phyloP scores from a whole-genome alignment of 139 green algal genomes.

The Chlorella sorokiniana region DNA sequence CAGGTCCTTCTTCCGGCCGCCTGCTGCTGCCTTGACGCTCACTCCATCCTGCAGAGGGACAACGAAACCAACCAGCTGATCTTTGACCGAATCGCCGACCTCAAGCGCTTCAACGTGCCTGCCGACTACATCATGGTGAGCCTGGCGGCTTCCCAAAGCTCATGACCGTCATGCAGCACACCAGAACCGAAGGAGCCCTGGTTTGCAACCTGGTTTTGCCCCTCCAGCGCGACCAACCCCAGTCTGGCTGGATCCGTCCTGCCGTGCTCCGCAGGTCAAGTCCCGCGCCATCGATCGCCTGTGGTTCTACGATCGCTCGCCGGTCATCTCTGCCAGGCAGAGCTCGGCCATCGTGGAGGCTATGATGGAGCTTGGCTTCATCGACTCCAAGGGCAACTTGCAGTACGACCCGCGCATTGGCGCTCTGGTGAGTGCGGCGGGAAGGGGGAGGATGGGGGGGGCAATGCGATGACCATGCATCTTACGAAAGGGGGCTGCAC shows the following conservation, averaged over 20 bases:
- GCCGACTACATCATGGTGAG: conserved; percentile 16
- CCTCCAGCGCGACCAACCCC: neutral
- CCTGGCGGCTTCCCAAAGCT: no score
- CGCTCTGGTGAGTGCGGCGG: neutral
- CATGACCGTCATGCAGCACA: no score
- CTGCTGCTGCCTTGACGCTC: neutral
- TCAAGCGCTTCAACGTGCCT: neutral
- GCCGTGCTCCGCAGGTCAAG: neutral
- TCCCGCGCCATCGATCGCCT: neutral
- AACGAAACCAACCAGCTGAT: neutral
- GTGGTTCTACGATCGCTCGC: conserved; percentile 20
- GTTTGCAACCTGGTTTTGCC: no score
- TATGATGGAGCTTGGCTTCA: conserved; percentile 2
- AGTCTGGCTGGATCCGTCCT: neutral
- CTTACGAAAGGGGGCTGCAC: no score
- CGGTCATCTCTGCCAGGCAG: conserved; percentile 2
- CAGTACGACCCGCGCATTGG: conserved; percentile 6
- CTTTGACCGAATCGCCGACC: neutral
- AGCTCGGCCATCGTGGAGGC: neutral
- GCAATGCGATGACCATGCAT: no score
- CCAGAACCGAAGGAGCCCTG: no score
- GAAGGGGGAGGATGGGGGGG: neutral
- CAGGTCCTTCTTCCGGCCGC: no score
- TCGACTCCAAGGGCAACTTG: neutral
- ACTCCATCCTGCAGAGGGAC: neutral